These are phyloP conservation scores for Bolboschoenus planiculmis DNA, from an alignment of 176 grass and related monocot genomes.

Conservation along the genomic window DNA sequence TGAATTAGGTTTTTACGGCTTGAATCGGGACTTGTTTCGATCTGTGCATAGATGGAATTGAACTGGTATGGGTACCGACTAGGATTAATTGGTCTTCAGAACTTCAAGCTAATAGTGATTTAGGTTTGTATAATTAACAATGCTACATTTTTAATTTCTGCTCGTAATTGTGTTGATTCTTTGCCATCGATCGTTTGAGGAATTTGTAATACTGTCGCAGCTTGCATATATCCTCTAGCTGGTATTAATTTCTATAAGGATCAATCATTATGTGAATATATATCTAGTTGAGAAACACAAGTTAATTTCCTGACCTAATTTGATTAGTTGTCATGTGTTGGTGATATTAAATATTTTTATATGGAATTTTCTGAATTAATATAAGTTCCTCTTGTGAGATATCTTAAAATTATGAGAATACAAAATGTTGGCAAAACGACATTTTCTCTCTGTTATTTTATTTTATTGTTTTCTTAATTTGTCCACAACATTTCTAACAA, in stretches of 20 bases:
- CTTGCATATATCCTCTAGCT: no score
- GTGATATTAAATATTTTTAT: background rate
- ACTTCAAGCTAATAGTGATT: background rate
- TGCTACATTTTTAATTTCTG: background rate
- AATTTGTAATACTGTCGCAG: no score
- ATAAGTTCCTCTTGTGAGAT: no score
- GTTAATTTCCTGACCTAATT: background rate
- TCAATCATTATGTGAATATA: background rate
- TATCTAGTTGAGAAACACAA: background rate
- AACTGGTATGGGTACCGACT: background rate
- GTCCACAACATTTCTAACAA: background rate
- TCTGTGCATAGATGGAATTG: constrained; percentile 4
- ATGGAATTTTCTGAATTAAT: background rate
- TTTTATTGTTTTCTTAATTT: no score
- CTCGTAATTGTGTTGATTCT: background rate
- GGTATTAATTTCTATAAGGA: no score
- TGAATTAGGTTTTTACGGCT: background rate
- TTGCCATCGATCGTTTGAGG: no score
- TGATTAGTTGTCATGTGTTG: no score
- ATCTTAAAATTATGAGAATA: background rate
- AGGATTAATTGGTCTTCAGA: background rate
- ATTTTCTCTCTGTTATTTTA: no score
- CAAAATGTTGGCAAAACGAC: background rate
- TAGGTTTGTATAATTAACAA: background rate
- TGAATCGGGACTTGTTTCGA: background rate